phyloP scores from a whole-genome alignment of 306 rosid genomes.

The Prunus mongolica region DNA sequence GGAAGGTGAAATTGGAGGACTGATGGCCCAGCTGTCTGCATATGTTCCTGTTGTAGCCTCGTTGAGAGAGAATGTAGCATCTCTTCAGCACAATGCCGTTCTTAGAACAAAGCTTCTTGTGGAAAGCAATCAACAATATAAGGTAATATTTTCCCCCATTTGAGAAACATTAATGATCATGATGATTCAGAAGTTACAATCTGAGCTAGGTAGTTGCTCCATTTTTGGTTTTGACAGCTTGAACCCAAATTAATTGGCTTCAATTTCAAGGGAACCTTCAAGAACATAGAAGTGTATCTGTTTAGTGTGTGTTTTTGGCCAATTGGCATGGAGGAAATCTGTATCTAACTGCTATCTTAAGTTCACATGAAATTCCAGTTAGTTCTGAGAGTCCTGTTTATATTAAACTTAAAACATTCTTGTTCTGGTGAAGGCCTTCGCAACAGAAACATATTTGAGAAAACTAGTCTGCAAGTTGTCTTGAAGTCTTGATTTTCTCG shows the following conservation, averaged over 20 bases:
- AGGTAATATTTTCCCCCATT: constrained; percentile 43
- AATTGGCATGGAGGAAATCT: not conserved
- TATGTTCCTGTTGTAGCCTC: constrained; percentile 71
- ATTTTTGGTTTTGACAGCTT: not conserved
- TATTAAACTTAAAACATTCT: not conserved
- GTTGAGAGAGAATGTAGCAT: constrained; percentile 65
- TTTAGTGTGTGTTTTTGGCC: not conserved
- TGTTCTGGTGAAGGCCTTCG: not conserved
- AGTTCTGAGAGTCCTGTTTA: not conserved
- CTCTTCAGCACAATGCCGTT: constrained; percentile 61
- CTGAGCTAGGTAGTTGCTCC: not conserved
- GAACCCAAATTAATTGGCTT: not conserved
- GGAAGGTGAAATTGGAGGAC: constrained; percentile 71
- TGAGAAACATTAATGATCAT: not conserved
- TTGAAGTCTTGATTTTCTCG: not conserved
- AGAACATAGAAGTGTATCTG: not conserved
- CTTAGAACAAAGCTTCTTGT: constrained; percentile 34
- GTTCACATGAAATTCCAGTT: not conserved
- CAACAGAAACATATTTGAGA: not conserved
- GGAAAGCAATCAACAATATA: constrained; percentile 26
- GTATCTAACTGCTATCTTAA: not conserved
- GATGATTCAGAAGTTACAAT: not conserved
- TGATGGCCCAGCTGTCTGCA: constrained; percentile 61
- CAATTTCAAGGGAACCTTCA: not conserved
- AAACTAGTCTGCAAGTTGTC: not conserved